Conservation (phyloP, 2,329 filamentous ascomycete species). For the Diaporthe citriasiana region DNA sequence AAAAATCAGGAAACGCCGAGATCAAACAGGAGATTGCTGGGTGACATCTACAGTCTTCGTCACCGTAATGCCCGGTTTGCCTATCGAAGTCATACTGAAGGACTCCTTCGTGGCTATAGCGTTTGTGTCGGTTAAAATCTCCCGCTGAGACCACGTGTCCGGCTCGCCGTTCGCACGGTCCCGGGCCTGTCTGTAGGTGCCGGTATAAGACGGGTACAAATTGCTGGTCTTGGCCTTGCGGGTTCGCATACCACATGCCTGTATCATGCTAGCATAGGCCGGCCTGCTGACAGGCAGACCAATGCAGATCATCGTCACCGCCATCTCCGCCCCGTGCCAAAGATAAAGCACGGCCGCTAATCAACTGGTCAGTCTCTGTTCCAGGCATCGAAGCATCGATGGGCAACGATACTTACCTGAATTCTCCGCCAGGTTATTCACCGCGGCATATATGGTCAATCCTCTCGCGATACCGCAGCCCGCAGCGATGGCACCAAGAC, state of each 20-base stretch:
- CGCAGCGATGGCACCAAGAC: constrained; percentile 38
- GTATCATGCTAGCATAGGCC: constrained; percentile 38
- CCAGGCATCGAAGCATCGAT: background rate
- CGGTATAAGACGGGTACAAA: constrained; percentile 33
- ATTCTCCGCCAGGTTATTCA: constrained; percentile 33
- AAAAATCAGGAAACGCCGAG: background rate
- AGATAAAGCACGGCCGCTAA: constrained; percentile 41
- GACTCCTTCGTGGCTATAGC: constrained; percentile 30
- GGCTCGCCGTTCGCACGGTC: constrained; percentile 16
- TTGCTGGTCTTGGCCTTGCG: constrained; percentile 28
- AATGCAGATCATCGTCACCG: constrained; percentile 43
- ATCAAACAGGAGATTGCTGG: constrained; percentile 28
- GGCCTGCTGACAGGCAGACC: constrained; percentile 41
- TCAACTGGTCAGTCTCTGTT: background rate
- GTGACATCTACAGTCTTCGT: constrained; percentile 42
- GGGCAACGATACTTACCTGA: constrained; percentile 12
- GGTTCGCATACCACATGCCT: constrained; percentile 37
- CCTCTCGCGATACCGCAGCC: constrained; percentile 40
- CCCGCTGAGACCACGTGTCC: constrained; percentile 41
- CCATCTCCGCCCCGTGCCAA: constrained; percentile 43
- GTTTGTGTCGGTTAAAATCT: constrained; percentile 36
- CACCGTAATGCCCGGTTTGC: constrained; percentile 40
- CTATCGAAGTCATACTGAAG: constrained; percentile 28
- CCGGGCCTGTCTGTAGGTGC: constrained; percentile 26
- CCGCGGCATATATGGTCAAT: constrained; percentile 39